phyloP scores from a whole-genome alignment of 257 asterid species.

The Jasminum sambac region DNA sequence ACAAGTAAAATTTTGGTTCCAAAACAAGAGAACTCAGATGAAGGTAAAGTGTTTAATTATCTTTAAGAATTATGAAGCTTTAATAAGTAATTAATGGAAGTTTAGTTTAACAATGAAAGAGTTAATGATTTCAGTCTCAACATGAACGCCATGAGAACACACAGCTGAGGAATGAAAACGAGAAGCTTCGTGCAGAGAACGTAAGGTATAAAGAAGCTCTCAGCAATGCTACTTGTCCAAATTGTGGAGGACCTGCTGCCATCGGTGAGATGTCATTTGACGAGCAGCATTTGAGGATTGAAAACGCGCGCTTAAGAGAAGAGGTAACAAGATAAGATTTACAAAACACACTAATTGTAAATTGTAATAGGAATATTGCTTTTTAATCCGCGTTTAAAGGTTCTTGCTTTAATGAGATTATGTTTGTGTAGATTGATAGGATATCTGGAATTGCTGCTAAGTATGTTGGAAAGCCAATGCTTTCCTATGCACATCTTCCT shows the following conservation, averaged over 20 bases:
- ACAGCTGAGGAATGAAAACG: conserved; percentile 61
- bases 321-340: conserved; percentile 42
- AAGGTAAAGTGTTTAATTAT: conserved; percentile 39
- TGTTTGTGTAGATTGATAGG: conserved; percentile 48
- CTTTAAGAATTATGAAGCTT: background rate
- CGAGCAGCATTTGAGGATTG: conserved; percentile 72
- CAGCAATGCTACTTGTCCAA: conserved; percentile 57
- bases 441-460: conserved; percentile 78
- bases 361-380: background rate
- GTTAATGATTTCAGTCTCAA: conserved; percentile 46
- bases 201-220: conserved; percentile 68
- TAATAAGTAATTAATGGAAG: background rate
- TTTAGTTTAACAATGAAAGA: background rate
- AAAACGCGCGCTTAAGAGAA: conserved; percentile 70
- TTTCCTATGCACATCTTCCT: conserved; percentile 50
- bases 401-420: background rate
- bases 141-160: conserved; percentile 67
- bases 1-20: conserved; percentile 96
- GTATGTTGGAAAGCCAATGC: conserved; percentile 70
- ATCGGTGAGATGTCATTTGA: conserved; percentile 75
- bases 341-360: no score
- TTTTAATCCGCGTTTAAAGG: background rate
- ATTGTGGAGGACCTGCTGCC: conserved; percentile 74
- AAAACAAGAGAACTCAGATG: conserved; percentile 91
- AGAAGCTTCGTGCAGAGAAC: conserved; percentile 68